Evolutionary conservation across 75 land plant genomes (phyloP), one percentile per base, ranked within the genome.

Genomic region (Pinus albicaulis): DNA sequence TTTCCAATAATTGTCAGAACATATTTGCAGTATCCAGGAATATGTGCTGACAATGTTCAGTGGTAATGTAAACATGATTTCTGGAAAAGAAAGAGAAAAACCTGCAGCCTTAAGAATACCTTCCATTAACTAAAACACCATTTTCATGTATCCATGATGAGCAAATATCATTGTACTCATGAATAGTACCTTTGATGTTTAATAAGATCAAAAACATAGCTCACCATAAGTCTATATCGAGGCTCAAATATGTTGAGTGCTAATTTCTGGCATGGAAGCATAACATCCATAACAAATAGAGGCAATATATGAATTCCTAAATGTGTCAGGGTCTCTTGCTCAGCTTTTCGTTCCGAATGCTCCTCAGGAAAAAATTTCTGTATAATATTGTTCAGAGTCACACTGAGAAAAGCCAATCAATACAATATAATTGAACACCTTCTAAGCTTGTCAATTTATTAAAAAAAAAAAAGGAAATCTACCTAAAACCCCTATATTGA

Each of bases 141-240:
- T 69, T 52, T 6, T 74, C 64, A 73, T 72, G n/a, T 74, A 31
- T 76, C 71, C 17, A 44, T 36, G 11, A 3, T 6, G 31, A 76
- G 17, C 64, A 20, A 65, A 57, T 24, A 77, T 7, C 31, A 22
- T 22, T 65, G 31, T 66, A 44, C 41, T 22, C 15, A 38, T 69
- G 25, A 63, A 13, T 17, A 57, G 20, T 38, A 63, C 53, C 52
- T 22, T 44, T 7, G 41, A 71, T 15, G 7, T 25, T 25, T 44
- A 74, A 14, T 63, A 57, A n/a, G 11, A 55, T 17, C 23, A 10
- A 74, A 19, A 13, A 41, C 71, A 38, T 57, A 81, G 79, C 92
- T 85, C 77, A 98, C 99, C 99, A 98, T 98, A 20, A 98, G 91
- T 77, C 99, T 86, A 68, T 98, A 98, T 0, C 99, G 98, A 31